phyloP scores from a whole-genome alignment of 352 stramenopile genomes.

The Pythium phragmitis region DNA sequence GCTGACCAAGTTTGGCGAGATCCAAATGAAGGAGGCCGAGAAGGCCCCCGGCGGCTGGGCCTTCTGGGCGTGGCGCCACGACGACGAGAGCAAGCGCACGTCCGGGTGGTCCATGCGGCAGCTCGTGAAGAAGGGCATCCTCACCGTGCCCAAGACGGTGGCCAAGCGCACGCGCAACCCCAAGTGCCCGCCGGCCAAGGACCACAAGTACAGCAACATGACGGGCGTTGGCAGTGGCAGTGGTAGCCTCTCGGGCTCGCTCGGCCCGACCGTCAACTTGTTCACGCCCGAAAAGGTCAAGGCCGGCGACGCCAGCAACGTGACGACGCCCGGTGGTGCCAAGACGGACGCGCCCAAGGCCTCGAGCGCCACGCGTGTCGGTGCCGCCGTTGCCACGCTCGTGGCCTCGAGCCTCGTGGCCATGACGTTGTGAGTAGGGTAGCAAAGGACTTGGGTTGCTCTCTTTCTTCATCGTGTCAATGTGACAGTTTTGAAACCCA shows the following conservation, averaged over 20 bases:
- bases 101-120: conserved; percentile 30
- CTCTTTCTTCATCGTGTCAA: too few species aligned
- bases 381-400: not conserved
- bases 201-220: conserved; percentile 15
- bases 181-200: conserved; percentile 20
- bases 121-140: conserved; percentile 23
- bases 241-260: not conserved
- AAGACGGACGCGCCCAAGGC: conserved; percentile 1
- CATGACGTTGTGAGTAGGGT: conserved; percentile 5
- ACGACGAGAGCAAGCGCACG: conserved; percentile 20
- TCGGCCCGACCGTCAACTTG: conserved; percentile 1
- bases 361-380: not conserved
- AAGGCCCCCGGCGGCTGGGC: conserved; percentile 22
- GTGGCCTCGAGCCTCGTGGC: conserved; percentile 18
- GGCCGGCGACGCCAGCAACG: conserved; percentile 7
- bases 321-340: not conserved
- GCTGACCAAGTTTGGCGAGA: conserved; percentile 25
- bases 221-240: not conserved
- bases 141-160: conserved; percentile 11
- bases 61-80: conserved; percentile 30
- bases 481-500: too few species aligned
- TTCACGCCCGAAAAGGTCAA: conserved; percentile 22
- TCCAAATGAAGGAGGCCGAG: conserved; percentile 34
- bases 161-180: conserved; percentile 14
- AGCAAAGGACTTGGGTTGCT: too few species aligned